Evolutionary conservation across 257 asterid species (phyloP).

Genomic region (Coffea eugenioides): DNA sequence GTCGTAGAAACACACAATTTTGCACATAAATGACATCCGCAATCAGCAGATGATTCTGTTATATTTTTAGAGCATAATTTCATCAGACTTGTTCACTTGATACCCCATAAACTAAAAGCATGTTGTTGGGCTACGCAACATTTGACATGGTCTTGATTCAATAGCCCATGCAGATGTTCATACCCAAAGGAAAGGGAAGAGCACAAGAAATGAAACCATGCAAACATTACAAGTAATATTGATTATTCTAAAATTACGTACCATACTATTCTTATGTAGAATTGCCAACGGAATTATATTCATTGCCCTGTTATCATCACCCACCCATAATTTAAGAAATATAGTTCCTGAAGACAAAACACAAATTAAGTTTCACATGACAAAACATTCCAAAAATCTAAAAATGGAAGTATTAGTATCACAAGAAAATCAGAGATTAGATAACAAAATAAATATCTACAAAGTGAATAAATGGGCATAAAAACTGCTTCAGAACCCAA

Average conservation of each 20-base stretch:
- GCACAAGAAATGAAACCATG: background rate
- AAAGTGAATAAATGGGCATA: background rate
- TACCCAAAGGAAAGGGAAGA: background rate
- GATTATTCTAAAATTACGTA: constrained; percentile 29
- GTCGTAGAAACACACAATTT: background rate
- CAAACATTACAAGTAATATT: background rate
- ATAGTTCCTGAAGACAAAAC: constrained; percentile 55
- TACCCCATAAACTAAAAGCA: background rate
- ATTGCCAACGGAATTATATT: constrained; percentile 66
- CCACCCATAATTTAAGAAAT: constrained; percentile 70
- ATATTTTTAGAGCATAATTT: background rate
- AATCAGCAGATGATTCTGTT: background rate
- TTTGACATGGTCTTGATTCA: background rate
- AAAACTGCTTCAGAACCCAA: background rate
- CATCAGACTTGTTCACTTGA: background rate
- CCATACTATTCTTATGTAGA: constrained; percentile 58
- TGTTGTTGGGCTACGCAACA: background rate
- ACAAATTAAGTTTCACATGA: constrained; percentile 9
- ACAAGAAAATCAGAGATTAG: background rate
- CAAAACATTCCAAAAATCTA: background rate
- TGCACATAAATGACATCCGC: background rate
- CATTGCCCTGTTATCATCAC: constrained; percentile 43
- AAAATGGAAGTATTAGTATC: background rate
- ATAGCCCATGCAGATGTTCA: background rate
- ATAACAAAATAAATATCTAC: background rate